phyloP scores from a whole-genome alignment of 2,329 filamentous ascomycete species.

The Cytospora schulzeri region DNA sequence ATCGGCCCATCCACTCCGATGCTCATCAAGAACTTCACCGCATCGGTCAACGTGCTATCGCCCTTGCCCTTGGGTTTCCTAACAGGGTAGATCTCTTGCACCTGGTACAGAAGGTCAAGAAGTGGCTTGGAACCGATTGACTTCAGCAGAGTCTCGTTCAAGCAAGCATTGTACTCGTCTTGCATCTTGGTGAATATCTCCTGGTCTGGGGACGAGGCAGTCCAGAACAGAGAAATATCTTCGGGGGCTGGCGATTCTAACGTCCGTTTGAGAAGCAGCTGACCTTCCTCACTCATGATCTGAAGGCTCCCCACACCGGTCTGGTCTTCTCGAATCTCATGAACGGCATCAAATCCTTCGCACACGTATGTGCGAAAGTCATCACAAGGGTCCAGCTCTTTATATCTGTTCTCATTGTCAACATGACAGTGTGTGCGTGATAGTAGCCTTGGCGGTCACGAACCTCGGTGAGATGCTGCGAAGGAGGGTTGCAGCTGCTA shows the following conservation, averaged over 20 bases:
- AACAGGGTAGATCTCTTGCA: constrained; percentile 42
- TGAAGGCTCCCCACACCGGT: constrained; percentile 61
- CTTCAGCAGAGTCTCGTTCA: constrained; percentile 61
- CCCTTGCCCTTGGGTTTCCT: constrained; percentile 12
- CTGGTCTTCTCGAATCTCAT: constrained; percentile 68
- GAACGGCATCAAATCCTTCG: constrained; percentile 64
- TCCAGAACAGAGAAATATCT: constrained; percentile 36
- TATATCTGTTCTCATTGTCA: constrained; percentile 42
- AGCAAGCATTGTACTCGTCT: constrained; percentile 65
- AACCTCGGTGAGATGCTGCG: constrained; percentile 28
- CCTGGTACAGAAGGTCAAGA: constrained; percentile 53
- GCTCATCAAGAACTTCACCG: constrained; percentile 46
- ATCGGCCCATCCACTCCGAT: constrained; percentile 41
- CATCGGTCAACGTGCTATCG: constrained; percentile 36
- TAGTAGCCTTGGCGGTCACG: not conserved
- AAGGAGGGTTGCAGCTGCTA: constrained; percentile 25
- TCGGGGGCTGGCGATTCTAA: constrained; percentile 59
- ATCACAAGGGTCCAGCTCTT: constrained; percentile 66
- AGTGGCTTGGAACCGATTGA: constrained; percentile 59
- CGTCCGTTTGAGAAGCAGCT: constrained; percentile 62
- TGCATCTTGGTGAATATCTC: constrained; percentile 69
- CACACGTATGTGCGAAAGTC: constrained; percentile 62
- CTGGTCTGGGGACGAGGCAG: constrained; percentile 51
- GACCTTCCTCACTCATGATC: constrained; percentile 62
- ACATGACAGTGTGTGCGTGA: constrained; percentile 31